Percentiles rank a stretch among this genome's conserved stretches.
Evolutionary conservation across 1,284 basidiomycete genomes (phyloP).

Genomic region (Anthracocystis setariae): DNA sequence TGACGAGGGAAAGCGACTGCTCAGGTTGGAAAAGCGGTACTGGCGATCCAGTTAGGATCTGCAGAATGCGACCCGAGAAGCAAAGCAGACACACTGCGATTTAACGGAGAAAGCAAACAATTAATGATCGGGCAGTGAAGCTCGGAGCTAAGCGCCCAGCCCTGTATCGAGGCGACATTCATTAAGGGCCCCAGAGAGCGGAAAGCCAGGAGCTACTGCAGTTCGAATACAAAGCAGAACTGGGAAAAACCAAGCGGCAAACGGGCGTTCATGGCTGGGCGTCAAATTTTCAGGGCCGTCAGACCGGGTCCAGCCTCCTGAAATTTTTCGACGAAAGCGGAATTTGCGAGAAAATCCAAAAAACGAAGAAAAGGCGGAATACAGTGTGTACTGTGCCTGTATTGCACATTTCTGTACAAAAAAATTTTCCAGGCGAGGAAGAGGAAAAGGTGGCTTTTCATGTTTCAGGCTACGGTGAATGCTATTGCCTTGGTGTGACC

Average conservation of each 20-base stretch:
- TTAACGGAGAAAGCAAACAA: background rate
- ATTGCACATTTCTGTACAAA: background rate
- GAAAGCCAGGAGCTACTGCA: too few relatives aligned
- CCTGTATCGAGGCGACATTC: too few relatives aligned
- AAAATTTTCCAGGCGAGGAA: background rate
- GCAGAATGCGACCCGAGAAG: constrained; percentile 12
- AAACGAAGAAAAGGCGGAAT: background rate
- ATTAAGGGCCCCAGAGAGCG: too few relatives aligned
- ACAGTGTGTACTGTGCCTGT: background rate
- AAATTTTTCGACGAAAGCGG: constrained; percentile 18
- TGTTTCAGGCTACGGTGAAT: background rate
- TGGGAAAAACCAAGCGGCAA: constrained; percentile 8
- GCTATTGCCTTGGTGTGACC: background rate
- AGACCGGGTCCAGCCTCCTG: constrained; percentile 15
- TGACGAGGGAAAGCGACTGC: constrained; percentile 6
- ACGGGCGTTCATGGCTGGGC: constrained; percentile 13
- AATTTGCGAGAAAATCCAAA: background rate
- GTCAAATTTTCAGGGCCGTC: constrained; percentile 12
- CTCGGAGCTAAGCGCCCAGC: background rate
- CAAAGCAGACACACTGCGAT: background rate
- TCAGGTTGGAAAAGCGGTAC: constrained; percentile 2
- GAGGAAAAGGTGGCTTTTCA: background rate
- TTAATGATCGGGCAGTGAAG: background rate
- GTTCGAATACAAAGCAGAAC: too few relatives aligned
- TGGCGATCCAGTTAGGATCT: constrained; percentile 16